A percentile compares a stretch with the other conserved stretches of the same genome.
phyloP scores from a whole-genome alignment of 2,329 filamentous ascomycete genomes.

The Mollisiaceae sp. region DNA sequence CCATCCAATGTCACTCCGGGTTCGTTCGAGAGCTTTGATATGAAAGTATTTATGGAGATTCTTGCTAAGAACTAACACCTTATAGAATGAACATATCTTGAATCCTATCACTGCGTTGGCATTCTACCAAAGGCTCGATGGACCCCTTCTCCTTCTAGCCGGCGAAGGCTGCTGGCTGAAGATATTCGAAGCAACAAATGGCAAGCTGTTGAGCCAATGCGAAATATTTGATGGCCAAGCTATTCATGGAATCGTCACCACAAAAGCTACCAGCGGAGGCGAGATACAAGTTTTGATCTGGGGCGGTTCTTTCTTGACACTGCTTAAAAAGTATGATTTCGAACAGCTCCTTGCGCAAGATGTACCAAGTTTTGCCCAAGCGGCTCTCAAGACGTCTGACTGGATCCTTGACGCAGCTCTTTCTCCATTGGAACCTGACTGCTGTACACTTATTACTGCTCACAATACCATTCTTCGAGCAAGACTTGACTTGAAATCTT shows the following conservation, averaged over 20 bases:
- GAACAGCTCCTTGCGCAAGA: constrained; percentile 22
- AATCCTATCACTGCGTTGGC: constrained; percentile 64
- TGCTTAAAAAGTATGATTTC: constrained; percentile 43
- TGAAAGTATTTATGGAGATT: neutral
- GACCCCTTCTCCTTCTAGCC: constrained; percentile 54
- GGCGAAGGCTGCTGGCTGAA: constrained; percentile 65
- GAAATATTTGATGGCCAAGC: constrained; percentile 69
- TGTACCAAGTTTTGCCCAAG: constrained; percentile 28
- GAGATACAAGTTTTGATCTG: constrained; percentile 61
- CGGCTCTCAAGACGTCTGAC: constrained; percentile 62
- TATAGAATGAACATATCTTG: constrained; percentile 41
- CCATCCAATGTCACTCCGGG: constrained; percentile 33
- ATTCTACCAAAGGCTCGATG: constrained; percentile 49
- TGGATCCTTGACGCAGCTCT: constrained; percentile 77
- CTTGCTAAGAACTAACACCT: constrained; percentile 1
- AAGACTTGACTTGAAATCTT: constrained; percentile 35
- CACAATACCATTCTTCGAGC: constrained; percentile 80
- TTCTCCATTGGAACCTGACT: constrained; percentile 49
- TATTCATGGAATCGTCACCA: constrained; percentile 73
- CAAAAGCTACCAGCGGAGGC: constrained; percentile 29
- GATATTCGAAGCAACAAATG: constrained; percentile 50
- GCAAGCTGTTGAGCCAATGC: constrained; percentile 48
- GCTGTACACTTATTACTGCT: constrained; percentile 74
- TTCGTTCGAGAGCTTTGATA: constrained; percentile 13
- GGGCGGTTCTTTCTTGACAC: constrained; percentile 64